Evolutionary conservation across 768 basidiomycete genomes (phyloP), one percentile per base, ranked within the genome.

Genomic region (Floccularia luteovirens): DNA sequence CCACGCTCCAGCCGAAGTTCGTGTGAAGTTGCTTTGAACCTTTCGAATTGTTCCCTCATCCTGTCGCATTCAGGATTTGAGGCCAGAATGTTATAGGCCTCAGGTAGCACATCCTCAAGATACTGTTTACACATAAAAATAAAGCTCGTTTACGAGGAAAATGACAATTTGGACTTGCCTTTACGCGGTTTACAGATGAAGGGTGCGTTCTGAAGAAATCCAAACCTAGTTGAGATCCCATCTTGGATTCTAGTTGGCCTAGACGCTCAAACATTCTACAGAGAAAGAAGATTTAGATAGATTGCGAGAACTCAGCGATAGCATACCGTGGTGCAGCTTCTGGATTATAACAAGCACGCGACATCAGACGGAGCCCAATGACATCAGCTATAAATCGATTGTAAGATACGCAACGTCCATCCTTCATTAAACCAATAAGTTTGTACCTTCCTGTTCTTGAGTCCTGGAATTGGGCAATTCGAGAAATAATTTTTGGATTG

Each of bases 331-430:
- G 77, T 2, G 88, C 75, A 16, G 81, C 85, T 13, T 58, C 63
- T 0, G 93, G 92, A 52, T 97, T 75, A 55, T 78, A 97, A 60
- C 93, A 98, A 0, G 91, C 93, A 48, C 70, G 73, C 36, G 89
- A 72, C 64, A 84, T 83, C 20, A 97, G 67, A 4, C 72, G 70
- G 33, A 97, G 58, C 5, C 94, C 93, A 37, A 98, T 83, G 21
- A 76, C 70, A 55, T 97, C 93, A 25, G 93, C 93, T 90, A 47
- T 12, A 24, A 8, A 36, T 11, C 6, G 20, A 22, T 3, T n/a
- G n/a, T n/a, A n/a, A n/a, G n/a, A n/a, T n/a, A n/a, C n/a, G n/a
- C n/a, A n/a, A n/a, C n/a, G n/a, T n/a, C n/a, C n/a, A n/a, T n/a
- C n/a, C n/a, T n/a, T n/a, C n/a, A n/a, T n/a, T n/a, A n/a, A n/a